Conservation (phyloP, 306 rosid species). For the Citrullus mucosospermus region DNA sequence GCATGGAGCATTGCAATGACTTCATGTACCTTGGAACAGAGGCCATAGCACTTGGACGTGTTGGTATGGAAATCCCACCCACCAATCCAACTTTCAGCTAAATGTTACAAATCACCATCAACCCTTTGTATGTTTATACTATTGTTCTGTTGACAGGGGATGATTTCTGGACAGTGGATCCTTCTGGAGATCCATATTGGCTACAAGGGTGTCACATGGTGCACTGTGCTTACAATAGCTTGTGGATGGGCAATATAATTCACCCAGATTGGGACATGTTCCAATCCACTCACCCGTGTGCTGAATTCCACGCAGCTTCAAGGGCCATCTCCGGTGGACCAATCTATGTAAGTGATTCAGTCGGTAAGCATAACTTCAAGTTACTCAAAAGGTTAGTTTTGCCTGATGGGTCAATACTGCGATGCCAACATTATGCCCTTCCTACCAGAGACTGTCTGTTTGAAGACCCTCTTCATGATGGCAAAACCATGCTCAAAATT, state of each 20-base stretch:
- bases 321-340: conserved; percentile 80
- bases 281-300: conserved; percentile 55
- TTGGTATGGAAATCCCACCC: conserved; percentile 27
- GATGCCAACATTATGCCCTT: conserved; percentile 73
- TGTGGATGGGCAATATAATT: conserved; percentile 74
- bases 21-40: conserved; percentile 75
- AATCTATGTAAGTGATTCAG: conserved; percentile 50
- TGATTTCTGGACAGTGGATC: conserved; percentile 62
- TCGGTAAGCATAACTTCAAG: conserved; percentile 61
- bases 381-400: conserved; percentile 47
- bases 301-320: conserved; percentile 58
- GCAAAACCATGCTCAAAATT: conserved; percentile 71
- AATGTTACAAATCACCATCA: not conserved
- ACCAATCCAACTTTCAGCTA: not conserved
- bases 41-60: conserved; percentile 59
- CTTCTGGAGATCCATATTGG: conserved; percentile 62
- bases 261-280: conserved; percentile 93
- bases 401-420: conserved; percentile 47
- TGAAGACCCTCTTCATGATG: conserved; percentile 58
- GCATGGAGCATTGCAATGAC: conserved; percentile 77
- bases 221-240: conserved; percentile 65
- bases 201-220: conserved; percentile 83
- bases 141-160: conserved; percentile 28
- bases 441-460: conserved; percentile 67
- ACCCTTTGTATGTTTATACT: not conserved